These are phyloP conservation scores for Tanozyma kutaoensis DNA, from an alignment of 805 yeast genomes.

Conservation along the genomic window DNA sequence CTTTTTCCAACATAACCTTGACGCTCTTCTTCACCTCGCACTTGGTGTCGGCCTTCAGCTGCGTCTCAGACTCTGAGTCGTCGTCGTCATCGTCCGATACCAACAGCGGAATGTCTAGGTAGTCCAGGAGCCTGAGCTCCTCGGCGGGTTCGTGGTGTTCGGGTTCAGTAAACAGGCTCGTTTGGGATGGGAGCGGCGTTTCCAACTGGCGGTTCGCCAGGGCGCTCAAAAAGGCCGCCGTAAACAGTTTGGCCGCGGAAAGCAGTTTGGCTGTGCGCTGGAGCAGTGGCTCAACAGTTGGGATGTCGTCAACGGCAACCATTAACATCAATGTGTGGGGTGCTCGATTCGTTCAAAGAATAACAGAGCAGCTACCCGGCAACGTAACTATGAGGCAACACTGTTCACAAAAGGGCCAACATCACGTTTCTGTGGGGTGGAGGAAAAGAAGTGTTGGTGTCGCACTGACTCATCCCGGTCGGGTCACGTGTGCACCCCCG, in stretches of 20 bases:
- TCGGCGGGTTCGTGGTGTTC: background rate
- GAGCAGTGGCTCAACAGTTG: background rate
- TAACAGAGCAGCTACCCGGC: no score
- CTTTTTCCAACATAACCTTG: background rate
- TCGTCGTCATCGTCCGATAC: constrained; percentile 18
- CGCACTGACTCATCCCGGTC: no score
- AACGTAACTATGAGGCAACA: no score
- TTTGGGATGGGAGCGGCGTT: background rate
- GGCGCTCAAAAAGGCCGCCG: background rate
- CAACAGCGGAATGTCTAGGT: constrained; percentile 16
- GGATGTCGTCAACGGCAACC: background rate
- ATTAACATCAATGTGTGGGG: background rate
- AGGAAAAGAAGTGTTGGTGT: no score
- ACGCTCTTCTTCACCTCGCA: background rate
- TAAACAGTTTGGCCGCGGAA: background rate
- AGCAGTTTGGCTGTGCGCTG: background rate
- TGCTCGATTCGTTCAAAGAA: no score
- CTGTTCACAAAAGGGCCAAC: no score
- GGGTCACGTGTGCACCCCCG: no score
- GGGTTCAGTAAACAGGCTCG: background rate
- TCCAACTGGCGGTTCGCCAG: background rate
- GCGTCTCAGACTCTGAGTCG: constrained; percentile 3
- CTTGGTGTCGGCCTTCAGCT: background rate
- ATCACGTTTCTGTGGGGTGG: no score
- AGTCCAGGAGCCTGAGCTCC: background rate